Percentiles rank a stretch among this genome's conserved stretches.
Evolutionary conservation across 2,329 filamentous ascomycete genomes (phyloP).

Genomic region (Cyphellophora attinorum): DNA sequence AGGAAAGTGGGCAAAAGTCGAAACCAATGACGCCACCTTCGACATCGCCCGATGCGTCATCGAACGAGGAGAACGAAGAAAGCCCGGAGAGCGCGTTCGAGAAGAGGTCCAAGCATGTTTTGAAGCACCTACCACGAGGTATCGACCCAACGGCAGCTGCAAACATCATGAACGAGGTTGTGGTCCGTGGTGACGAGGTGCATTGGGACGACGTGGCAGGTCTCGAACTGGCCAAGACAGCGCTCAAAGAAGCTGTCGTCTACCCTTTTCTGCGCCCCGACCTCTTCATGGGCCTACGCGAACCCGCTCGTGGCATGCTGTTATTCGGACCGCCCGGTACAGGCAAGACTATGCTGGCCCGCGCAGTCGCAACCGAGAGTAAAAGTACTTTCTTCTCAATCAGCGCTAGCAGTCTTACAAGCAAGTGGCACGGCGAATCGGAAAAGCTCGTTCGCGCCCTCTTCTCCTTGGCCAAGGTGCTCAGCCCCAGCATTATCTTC

Average conservation of each 20-base stretch:
- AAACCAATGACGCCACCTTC: slow-evolving; percentile 37
- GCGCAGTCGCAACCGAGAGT: slow-evolving; percentile 89
- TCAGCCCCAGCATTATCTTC: slow-evolving; percentile 94
- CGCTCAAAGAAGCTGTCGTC: slow-evolving; percentile 88
- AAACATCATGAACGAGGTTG: slow-evolving; percentile 92
- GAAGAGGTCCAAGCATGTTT: slow-evolving; percentile 51
- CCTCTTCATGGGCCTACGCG: slow-evolving; percentile 87
- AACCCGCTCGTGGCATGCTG: slow-evolving; percentile 89
- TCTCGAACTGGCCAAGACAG: slow-evolving; percentile 79
- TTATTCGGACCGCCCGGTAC: slow-evolving; percentile 96
- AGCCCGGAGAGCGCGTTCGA: slow-evolving; percentile 41
- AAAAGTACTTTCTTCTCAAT: slow-evolving; percentile 96
- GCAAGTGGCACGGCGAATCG: slow-evolving; percentile 91
- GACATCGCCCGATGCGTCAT: slow-evolving; percentile 33
- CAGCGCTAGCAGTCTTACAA: slow-evolving; percentile 85
- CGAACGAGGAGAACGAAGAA: slow-evolving; percentile 35
- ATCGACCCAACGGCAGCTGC: slow-evolving; percentile 75
- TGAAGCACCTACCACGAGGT: slow-evolving; percentile 71
- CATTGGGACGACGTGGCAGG: slow-evolving; percentile 92
- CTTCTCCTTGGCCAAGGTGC: slow-evolving; percentile 76
- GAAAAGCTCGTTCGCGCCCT: slow-evolving; percentile 92
- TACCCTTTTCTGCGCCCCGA: slow-evolving; percentile 94
- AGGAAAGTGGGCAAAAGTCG: slow-evolving; percentile 20
- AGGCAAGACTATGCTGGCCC: slow-evolving; percentile 94
- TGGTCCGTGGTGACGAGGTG: slow-evolving; percentile 85